Evolutionary conservation across 2,329 filamentous ascomycete genomes (phyloP).

Genomic region (Verticillium nubilum): DNA sequence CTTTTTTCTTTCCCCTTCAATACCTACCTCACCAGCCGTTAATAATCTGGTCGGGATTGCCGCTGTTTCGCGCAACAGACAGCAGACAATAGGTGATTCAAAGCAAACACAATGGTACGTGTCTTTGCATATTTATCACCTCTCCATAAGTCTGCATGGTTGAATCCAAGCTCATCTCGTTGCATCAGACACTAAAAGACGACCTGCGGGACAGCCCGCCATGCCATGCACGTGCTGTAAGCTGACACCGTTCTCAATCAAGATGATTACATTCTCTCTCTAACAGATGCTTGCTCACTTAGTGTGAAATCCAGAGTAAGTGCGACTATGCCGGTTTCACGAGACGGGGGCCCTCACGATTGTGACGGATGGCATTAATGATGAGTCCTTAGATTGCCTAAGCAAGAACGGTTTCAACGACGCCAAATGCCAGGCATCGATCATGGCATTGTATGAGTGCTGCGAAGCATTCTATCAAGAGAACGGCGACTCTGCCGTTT

Average conservation of each 20-base stretch:
- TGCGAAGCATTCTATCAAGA: constrained; percentile 83
- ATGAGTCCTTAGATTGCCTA: constrained; percentile 61
- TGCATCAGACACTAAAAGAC: constrained; percentile 44
- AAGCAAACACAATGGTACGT: background rate
- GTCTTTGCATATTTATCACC: too few relatives aligned
- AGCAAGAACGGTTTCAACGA: constrained; percentile 81
- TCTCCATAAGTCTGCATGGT: too few relatives aligned
- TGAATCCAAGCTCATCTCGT: background rate
- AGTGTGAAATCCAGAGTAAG: constrained; percentile 89
- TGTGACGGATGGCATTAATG: too few relatives aligned
- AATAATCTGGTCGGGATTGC: too few relatives aligned
- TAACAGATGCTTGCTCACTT: constrained; percentile 11
- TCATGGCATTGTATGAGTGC: constrained; percentile 89
- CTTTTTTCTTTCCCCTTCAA: too few relatives aligned
- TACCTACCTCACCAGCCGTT: too few relatives aligned
- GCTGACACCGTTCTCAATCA: constrained; percentile 19
- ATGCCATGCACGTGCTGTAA: constrained; percentile 78
- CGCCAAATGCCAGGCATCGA: constrained; percentile 68
- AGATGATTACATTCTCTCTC: background rate
- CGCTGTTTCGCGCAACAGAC: too few relatives aligned
- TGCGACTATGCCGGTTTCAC: background rate
- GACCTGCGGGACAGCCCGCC: constrained; percentile 71
- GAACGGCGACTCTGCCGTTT: constrained; percentile 69
- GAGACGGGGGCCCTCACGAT: too few relatives aligned
- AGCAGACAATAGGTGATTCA: too few relatives aligned